Base-by-base conservation (phyloP, 1,139 yeast species). In the Candida gigantensis region DNA sequence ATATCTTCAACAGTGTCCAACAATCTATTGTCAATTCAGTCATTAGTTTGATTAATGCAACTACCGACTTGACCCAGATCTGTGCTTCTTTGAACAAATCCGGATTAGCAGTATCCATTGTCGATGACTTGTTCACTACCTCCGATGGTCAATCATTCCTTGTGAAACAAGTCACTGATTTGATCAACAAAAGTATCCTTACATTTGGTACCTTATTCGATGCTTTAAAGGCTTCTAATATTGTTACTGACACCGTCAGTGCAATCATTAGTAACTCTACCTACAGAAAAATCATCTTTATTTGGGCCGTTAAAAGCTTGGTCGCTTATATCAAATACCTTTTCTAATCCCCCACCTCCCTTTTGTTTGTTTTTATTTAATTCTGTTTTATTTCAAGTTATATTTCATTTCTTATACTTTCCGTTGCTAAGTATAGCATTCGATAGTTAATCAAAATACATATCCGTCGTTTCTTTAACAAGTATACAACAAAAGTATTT, bases 61-160 rank as follows among this genome's bases (percentile, higher is more conserved):
- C 51, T 14, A 36, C 53, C 16, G 51, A 53, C 38, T 41, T 55
- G 19, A 53, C 51, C 34, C 44, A 49, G 23, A 47, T 57, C 21
- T 50, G 54, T 41, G 54, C 48, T 21, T 58, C 65, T 2, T 51
- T 60, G 40, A 45, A 52, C 14, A 58, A 56, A 44, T 59, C 65
- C 5, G 66, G 66, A 14, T 52, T 60, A 34, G 64, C 51, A 24
- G 51, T 57, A 11, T 57, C 60, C 5, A 46, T 58, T 21, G 41
- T 56, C 21, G 49, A 55, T 34, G 51, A 49, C 24, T 42, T 50
- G 4, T 28, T 59, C 11, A 44, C 51, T 10, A 58, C 60, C 37
- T 18, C 49, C 3, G 52, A 49, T 34, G 54, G 55, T 42, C 50
- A 49, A 42, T 35, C 28, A 6, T 60, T 60, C 28, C 49, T 51